Base-by-base conservation (phyloP, 208 protist genomes). In the Strigomonas culicis region DNA sequence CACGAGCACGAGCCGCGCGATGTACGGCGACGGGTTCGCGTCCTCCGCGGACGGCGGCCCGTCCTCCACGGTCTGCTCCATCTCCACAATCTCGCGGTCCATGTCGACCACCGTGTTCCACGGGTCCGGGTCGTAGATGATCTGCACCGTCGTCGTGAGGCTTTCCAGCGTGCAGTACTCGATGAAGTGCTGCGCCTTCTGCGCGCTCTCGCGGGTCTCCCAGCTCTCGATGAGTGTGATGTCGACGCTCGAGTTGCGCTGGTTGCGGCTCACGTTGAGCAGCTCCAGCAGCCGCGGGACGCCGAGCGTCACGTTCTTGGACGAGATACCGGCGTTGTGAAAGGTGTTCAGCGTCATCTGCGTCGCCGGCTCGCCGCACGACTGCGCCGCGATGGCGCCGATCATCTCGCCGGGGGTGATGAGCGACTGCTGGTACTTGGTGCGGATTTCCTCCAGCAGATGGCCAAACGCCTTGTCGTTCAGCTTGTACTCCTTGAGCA, bases 301-400 rank as follows among this genome's bases (percentile, higher is more conserved):
- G 77, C 99, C 99, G 27, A 99, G 94, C 4, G 99, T 99, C 24
- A 99, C 99, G 79, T 99, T 99, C 81, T 99, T 99, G 50, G 93
- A 90, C 6, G 97, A 98, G 56, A 99, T 98, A 78, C 99, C 99
- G 36, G 99, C 99, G 76, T 97, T 99, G 86, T 99, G 99, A 88
- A 99, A 99, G 31, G 99, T 99, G 80, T 99, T 99, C 4, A 99
- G 89, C 11, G 99, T 99, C 99, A 99, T 99, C 81, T 99, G 99
- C 53, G 99, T 99, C 1, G 98, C 97, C 15, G 99, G 99, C 80
- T 99, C 99, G 32, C 98, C 98, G 66, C 99, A 99, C 8, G 96
- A 99, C 88, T 99, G 99, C 13, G 98, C 98, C 21, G 99, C 99
- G 36, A 99, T 88, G 19, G 97, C 87, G 47, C 99, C 99, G 68